A percentile compares a stretch with the other conserved stretches of the same genome.
Evolutionary conservation across 2,329 filamentous ascomycete species (phyloP).

Genomic region (Xylariaceae sp.): DNA sequence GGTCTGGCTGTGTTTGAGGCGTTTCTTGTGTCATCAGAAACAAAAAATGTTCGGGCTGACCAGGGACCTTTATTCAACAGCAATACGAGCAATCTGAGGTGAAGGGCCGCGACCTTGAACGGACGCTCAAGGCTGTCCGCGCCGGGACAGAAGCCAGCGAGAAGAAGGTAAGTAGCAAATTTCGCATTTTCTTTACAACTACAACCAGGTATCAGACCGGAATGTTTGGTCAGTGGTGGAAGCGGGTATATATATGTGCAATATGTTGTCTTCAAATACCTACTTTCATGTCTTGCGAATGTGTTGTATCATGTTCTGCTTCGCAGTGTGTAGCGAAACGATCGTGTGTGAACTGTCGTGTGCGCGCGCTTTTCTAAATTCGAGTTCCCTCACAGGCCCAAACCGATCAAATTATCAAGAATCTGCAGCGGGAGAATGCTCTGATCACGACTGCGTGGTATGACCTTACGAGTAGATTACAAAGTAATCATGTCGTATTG

Average conservation of each 20-base stretch:
- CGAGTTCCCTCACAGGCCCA: conserved; percentile 37
- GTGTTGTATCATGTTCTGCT: neutral
- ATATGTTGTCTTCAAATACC: neutral
- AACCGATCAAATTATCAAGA: conserved; percentile 56
- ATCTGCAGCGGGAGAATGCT: conserved; percentile 71
- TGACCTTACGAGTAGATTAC: conserved; percentile 71
- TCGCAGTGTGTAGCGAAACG: neutral
- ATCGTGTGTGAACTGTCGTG: neutral
- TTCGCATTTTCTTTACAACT: conserved; percentile 2
- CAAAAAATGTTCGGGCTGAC: conserved; percentile 18
- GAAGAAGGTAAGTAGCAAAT: conserved; percentile 47
- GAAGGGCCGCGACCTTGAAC: conserved; percentile 53
- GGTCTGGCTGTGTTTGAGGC: conserved; percentile 3
- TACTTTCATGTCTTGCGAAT: neutral
- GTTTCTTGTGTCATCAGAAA: neutral
- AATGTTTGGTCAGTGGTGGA: neutral
- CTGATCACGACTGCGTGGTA: conserved; percentile 85
- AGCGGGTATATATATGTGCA: neutral
- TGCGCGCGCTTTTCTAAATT: conserved; percentile 7
- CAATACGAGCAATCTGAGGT: conserved; percentile 57
- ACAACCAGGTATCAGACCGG: neutral
- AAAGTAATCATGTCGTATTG: conserved; percentile 78
- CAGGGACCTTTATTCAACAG: conserved; percentile 31
- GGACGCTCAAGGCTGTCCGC: conserved; percentile 50
- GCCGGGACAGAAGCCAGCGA: conserved; percentile 45